Base-by-base conservation (phyloP, 371 early-diverging fungal genomes). In the Mortierella sp. region DNA sequence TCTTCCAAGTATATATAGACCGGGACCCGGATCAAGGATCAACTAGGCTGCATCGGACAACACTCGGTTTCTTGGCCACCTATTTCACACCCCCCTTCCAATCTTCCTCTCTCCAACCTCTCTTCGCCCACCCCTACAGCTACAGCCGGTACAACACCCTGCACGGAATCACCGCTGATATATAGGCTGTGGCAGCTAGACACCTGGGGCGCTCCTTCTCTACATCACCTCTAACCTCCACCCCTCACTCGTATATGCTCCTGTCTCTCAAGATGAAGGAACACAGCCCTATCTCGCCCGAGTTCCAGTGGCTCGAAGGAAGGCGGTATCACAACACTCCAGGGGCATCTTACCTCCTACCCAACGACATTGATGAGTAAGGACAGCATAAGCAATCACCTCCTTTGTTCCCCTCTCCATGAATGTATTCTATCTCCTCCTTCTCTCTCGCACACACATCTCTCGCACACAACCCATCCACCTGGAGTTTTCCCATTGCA, bases 301-400 rank as follows among this genome's bases (percentile, higher is more conserved):
- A 73, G 3, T 73, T 44, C 24, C 67, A 67, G 50, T 73, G 67
- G 73, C 57, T 73, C 45, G 67, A 67, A 16, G 73, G 73, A 24
- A 56, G 73, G 12, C 67, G 73, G 0, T 73, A 62, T 34, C 73
- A 73, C 48, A 73, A 73, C 41, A 54, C 51, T 3, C 59, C 61
- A 9, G 60, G 67, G 3, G 67, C 73, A 40, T 55, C 56, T 1
- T 73, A 73, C 41, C 54, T 67, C 46, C 46, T 73, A 28, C 73
- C 67, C 28, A 67, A 73, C 37, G 73, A 67, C 22, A 73, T 73
- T 47, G 73, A 73, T 44, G 73, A 73, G 73, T 73, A 59, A 37
- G 73, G 34, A 34, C n/a, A n/a, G n/a, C n/a, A n/a, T n/a, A n/a
- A n/a, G n/a, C n/a, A n/a, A n/a, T n/a, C n/a, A n/a, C n/a, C n/a